phyloP scores from a whole-genome alignment of 148 eudicot species.

The Silene latifolia region DNA sequence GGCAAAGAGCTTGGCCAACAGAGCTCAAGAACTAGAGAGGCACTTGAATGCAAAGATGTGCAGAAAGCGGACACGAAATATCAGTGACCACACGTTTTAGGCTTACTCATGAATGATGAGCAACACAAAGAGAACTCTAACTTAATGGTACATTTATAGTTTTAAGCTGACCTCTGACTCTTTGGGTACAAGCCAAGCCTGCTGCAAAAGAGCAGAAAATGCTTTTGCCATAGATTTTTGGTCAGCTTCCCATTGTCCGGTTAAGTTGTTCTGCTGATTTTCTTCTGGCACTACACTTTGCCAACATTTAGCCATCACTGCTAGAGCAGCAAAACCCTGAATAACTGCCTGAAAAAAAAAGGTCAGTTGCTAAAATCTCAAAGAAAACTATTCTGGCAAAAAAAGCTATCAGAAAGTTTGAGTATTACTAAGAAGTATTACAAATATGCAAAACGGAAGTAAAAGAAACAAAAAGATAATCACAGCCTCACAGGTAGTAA shows the following conservation, averaged over 20 bases:
- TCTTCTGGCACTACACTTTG: slow-evolving; percentile 51
- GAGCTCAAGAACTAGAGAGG: neutral
- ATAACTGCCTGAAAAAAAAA: slow-evolving; percentile 45
- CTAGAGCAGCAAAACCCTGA: slow-evolving; percentile 60
- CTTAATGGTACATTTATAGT: neutral
- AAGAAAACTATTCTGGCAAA: neutral
- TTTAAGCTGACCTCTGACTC: slow-evolving; percentile 46
- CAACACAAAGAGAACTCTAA: neutral
- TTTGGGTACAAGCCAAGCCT: slow-evolving; percentile 54
- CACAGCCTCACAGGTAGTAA: neutral
- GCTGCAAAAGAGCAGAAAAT: slow-evolving; percentile 61
- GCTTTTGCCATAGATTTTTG: slow-evolving; percentile 45
- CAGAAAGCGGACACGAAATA: slow-evolving; percentile 10
- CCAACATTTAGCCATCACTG: slow-evolving; percentile 73
- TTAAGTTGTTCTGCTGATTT: slow-evolving; percentile 34
- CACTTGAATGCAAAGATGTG: neutral
- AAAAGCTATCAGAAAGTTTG: neutral
- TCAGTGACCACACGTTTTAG: neutral
- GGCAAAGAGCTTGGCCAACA: neutral
- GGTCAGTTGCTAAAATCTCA: neutral
- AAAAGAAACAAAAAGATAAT: neutral
- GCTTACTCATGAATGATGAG: slow-evolving; percentile 2
- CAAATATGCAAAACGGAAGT: neutral
- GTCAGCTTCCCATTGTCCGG: slow-evolving; percentile 39
- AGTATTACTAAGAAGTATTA: neutral